Conservation (phyloP, 2,329 filamentous ascomycete genomes). For the Fusarium redolens region DNA sequence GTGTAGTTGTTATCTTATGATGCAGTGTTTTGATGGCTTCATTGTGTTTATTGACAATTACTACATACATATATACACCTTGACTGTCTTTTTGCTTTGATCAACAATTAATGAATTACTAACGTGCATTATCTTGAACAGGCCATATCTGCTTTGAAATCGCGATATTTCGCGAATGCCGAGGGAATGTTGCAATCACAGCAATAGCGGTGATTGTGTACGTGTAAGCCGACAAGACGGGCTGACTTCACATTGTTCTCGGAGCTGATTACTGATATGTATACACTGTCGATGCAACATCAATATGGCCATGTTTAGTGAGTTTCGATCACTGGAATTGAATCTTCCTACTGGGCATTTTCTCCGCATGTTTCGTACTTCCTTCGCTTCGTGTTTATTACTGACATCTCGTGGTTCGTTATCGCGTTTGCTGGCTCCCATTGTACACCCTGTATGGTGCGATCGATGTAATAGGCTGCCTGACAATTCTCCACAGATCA, state of each 20-base stretch:
- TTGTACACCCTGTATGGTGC: too few relatives aligned
- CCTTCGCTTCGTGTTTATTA: not conserved
- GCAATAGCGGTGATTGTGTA: not conserved
- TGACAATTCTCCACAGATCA: not conserved
- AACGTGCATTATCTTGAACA: not conserved
- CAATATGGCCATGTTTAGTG: not conserved
- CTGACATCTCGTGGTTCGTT: not conserved
- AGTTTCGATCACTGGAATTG: not conserved
- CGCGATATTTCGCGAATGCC: not conserved
- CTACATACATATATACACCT: not conserved
- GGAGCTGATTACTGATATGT: not conserved
- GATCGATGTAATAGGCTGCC: not conserved
- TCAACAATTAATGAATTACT: not conserved
- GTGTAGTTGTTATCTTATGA: not conserved
- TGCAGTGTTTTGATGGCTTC: not conserved
- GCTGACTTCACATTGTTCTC: not conserved
- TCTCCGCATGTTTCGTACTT: too few relatives aligned
- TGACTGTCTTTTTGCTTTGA: not conserved
- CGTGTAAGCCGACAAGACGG: not conserved
- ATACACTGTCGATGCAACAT: not conserved
- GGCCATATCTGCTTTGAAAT: not conserved
- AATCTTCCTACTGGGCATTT: too few relatives aligned
- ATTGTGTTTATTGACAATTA: not conserved
- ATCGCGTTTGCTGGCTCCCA: too few relatives aligned
- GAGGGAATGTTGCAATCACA: rapidly evolving